A percentile compares a stretch with the other conserved stretches of the same genome.
Evolutionary conservation across 2,329 filamentous ascomycete genomes (phyloP).

Genomic region (Cytospora paraplurivora): DNA sequence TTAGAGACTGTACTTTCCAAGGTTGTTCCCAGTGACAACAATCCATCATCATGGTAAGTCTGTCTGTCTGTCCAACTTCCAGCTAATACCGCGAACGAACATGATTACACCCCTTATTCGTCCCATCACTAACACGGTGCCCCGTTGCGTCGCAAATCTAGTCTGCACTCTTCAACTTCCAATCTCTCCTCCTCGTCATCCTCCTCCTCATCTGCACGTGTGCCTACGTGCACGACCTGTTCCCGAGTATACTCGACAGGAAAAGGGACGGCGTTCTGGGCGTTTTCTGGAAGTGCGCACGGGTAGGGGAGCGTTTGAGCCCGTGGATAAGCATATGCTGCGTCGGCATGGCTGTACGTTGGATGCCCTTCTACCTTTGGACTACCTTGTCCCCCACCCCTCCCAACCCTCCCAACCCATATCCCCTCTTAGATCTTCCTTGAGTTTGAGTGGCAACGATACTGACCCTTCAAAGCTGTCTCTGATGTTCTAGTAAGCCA

Average conservation of each 20-base stretch:
- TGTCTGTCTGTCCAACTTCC: neutral
- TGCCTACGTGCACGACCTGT: conserved; percentile 87
- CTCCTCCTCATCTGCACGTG: conserved; percentile 95
- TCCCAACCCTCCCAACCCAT: no score
- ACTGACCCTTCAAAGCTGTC: conserved; percentile 19
- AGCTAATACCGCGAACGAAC: neutral
- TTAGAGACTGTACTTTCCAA: no score
- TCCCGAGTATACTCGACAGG: conserved; percentile 85
- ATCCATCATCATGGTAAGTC: conserved; percentile 34
- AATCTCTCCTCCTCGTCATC: conserved; percentile 91
- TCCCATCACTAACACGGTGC: conserved; percentile 21
- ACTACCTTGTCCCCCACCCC: no score
- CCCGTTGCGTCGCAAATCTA: conserved; percentile 54
- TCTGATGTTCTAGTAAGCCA: conserved; percentile 24
- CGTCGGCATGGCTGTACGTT: conserved; percentile 83
- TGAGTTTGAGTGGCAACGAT: conserved; percentile 12
- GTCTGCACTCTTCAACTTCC: conserved; percentile 99
- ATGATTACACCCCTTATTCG: neutral
- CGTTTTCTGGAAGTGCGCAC: conserved; percentile 94
- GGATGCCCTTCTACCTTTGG: neutral
- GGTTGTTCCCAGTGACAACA: neutral
- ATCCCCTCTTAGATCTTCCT: no score
- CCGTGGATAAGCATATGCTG: conserved; percentile 96
- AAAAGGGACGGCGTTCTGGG: conserved; percentile 80
- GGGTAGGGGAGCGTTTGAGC: conserved; percentile 89